phyloP scores from a whole-genome alignment of 768 basidiomycete genomes.

The Lactifluus rugatus region DNA sequence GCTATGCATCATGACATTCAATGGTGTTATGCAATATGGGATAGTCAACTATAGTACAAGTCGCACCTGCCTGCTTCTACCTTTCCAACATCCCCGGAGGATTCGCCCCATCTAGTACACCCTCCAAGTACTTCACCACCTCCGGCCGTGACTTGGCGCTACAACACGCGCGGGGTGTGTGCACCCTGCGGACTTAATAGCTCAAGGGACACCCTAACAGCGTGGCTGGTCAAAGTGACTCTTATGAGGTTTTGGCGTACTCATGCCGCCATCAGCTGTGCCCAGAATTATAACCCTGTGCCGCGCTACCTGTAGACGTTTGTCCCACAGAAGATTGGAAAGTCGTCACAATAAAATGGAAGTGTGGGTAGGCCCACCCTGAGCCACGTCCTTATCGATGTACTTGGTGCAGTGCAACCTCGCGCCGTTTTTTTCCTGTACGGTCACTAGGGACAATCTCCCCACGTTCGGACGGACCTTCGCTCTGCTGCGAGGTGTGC shows the following conservation, averaged over 20 bases:
- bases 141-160: not conserved
- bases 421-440: not conserved
- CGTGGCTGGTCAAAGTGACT: not conserved
- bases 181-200: slow-evolving; percentile 5
- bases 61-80: not conserved
- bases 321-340: not conserved
- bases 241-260: not conserved
- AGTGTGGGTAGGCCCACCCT: not conserved
- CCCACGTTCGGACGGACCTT: slow-evolving; percentile 13
- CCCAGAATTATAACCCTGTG: slow-evolving; percentile 9
- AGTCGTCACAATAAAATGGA: not conserved
- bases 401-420: not conserved
- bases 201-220: not conserved
- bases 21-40: too few species aligned
- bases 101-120: not conserved
- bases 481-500: not conserved
- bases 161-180: slow-evolving; percentile 8
- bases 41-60: too few species aligned
- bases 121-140: not conserved
- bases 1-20: too few species aligned
- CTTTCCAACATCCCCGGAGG: not conserved
- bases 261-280: not conserved
- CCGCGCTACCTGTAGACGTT: slow-evolving; percentile 8
- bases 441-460: not conserved
- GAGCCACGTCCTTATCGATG: not conserved